Base-by-base conservation (phyloP, 2,329 filamentous ascomycete species). In the Pestalotiopsis sp. region DNA sequence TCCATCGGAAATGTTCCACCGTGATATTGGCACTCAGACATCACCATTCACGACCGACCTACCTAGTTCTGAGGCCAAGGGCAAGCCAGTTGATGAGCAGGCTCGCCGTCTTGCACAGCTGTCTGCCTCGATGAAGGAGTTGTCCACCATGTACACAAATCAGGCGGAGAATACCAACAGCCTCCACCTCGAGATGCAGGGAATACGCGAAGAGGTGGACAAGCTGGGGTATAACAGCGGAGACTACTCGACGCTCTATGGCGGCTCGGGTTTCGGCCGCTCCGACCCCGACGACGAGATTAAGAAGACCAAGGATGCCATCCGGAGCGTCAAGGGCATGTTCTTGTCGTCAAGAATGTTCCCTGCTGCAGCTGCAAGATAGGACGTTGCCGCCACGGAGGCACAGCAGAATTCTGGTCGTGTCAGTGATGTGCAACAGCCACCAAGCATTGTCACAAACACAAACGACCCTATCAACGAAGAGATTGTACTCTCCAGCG, bases 21-120 rank as follows among this genome's bases (percentile, higher is more conserved):
- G 92, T 60, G 93, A 96, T 76, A 87, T 93, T 69, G 92, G 92
- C 71, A 92, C 93, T 1, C 93, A 96, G 79, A 96, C 93, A 0
- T 90, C 89, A 0, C 84, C 84, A 1, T 82, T 82, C 0, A 78
- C 84, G 2, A 84, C 84, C 3, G 81, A 83, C 5, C 73, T 79
- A 25, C 70, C 9, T 49, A 74, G 38, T 20, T 57, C 56, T 56
- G 20, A 68, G 14, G 60, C 66, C 4, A 59, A 68, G 66, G 81
- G 74, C 71, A 79, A 63, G 57, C 76, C 66, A 58, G 74, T 78
- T 14, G 80, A 80, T 71, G 73, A 73, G 41, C 85, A 88, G 64
- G 78, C 80, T 9, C 77, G 79, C 14, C 80, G 80, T 14, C 77
- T 90, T 5, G 71, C 77, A 1, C 75, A 78, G 20, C 77, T 90